Percentiles rank a stretch among this genome's conserved stretches.
Conservation (phyloP, 2,329 filamentous ascomycete genomes). For the Metarhizium guizhouense region DNA sequence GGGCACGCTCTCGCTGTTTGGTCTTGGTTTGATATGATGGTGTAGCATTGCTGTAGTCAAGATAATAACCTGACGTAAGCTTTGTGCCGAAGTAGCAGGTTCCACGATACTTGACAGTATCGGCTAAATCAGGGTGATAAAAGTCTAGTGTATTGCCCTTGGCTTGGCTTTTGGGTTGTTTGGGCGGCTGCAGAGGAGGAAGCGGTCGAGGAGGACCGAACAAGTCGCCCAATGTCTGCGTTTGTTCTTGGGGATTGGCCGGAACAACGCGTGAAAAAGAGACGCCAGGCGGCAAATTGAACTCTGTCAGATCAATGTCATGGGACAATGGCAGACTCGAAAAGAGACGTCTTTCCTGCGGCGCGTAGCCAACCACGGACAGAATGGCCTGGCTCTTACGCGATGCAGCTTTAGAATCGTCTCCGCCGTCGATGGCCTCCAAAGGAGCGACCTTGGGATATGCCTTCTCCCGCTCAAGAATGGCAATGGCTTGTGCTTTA, state of each 20-base stretch:
- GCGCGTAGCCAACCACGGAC: constrained; percentile 68
- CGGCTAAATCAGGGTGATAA: constrained; percentile 44
- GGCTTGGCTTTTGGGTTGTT: constrained; percentile 60
- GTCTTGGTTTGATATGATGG: constrained; percentile 44
- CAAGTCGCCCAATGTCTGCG: constrained; percentile 61
- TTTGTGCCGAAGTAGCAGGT: constrained; percentile 59
- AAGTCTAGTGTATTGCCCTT: constrained; percentile 49
- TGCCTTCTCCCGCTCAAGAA: constrained; percentile 52
- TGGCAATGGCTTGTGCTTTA: constrained; percentile 51
- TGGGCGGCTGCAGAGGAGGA: constrained; percentile 60
- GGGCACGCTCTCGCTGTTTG: constrained; percentile 62
- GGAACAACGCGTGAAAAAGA: constrained; percentile 32
- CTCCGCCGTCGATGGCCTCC: constrained; percentile 30
- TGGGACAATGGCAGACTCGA: constrained; percentile 58
- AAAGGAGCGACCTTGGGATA: constrained; percentile 32
- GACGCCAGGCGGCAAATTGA: constrained; percentile 65
- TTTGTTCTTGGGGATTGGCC: constrained; percentile 33
- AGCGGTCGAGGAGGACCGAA: constrained; percentile 61
- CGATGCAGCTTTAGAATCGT: constrained; percentile 27
- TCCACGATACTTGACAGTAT: constrained; percentile 44
- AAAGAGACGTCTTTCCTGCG: constrained; percentile 69
- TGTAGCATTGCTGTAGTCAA: constrained; percentile 59
- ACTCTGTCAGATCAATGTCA: constrained; percentile 23
- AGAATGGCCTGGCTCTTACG: constrained; percentile 50
- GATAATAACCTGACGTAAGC: constrained; percentile 59